phyloP scores from a whole-genome alignment of 2,329 filamentous ascomycete species.

The Claviceps cyperi region DNA sequence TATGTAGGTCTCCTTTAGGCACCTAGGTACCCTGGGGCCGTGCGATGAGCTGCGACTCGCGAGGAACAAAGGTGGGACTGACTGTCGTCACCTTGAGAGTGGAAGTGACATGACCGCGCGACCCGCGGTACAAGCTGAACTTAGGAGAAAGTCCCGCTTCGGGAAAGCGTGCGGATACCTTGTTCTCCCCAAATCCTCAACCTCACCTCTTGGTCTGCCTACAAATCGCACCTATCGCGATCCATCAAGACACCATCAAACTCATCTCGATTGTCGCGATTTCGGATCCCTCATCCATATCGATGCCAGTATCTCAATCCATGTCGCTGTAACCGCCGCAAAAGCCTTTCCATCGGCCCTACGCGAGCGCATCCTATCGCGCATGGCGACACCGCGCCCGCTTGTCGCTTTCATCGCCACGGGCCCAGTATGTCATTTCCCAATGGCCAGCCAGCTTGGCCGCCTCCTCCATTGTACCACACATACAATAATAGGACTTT shows the following conservation, averaged over 20 bases:
- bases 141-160: constrained; percentile 21
- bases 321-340: constrained; percentile 34
- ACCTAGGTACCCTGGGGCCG: no score
- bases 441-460: constrained; percentile 53
- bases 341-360: constrained; percentile 31
- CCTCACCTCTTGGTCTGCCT: constrained; percentile 41
- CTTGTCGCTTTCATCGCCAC: constrained; percentile 33
- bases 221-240: constrained; percentile 32
- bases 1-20: no score
- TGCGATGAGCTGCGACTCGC: no score
- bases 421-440: constrained; percentile 49
- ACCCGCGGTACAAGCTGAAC: not conserved
- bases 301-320: constrained; percentile 34
- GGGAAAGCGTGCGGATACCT: constrained; percentile 21
- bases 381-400: constrained; percentile 40
- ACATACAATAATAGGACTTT: constrained; percentile 34
- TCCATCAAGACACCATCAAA: constrained; percentile 36
- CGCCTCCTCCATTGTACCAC: constrained; percentile 38
- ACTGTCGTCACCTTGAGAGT: no score
- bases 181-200: constrained; percentile 32
- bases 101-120: no score
- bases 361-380: constrained; percentile 37
- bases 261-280: constrained; percentile 25
- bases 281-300: constrained; percentile 32
- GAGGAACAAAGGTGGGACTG: no score